Evolutionary conservation across 2,329 filamentous ascomycete genomes (phyloP), one percentile per base, ranked within the genome.

Genomic region (Pyricularia grisea): DNA sequence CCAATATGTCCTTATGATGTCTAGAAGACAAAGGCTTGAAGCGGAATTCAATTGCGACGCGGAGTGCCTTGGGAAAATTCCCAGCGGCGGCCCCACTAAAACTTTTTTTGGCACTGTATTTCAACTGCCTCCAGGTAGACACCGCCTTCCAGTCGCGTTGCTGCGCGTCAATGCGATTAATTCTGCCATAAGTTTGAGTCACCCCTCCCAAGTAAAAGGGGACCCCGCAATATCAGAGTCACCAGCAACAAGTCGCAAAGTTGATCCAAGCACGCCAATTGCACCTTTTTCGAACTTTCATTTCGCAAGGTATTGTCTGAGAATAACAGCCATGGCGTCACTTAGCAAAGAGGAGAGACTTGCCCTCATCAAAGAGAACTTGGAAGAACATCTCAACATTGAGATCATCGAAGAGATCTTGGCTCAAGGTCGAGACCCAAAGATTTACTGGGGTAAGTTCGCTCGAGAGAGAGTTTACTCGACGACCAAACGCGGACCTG

Each of bases 331-430:
- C 2, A 68, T 68, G 67, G 60, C 67, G 55, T 63, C 60, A 27
- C 67, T 68, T 23, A 36, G 60, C 10, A 68, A 68, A 50, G 55
- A 67, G 36, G 72, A 92, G 79, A 89, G 89, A 78, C 83, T 94
- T 74, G 84, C 84, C 69, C 85, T 97, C 75, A 96, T 97, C 81
- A 87, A 85, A 71, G 88, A 90, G 77, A 95, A 95, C 79, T 84
- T 96, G 70, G 88, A 90, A 71, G 93, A 97, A 83, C 83, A 92
- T 67, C 85, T 97, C 71, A 94, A 95, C 76, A 88, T 88, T 28
- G 92, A 97, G 76, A 92, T 96, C 71, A 91, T 95, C 76, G 87
- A 93, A 77, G 84, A 88, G 65, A 85, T 94, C 71, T 79, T 90
- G 72, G 88, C 88, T 70, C 85, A 92, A 77, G 89, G 92, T 68